Conservation (phyloP, 495 filamentous ascomycete species). For the Schizothecium vesticola region DNA sequence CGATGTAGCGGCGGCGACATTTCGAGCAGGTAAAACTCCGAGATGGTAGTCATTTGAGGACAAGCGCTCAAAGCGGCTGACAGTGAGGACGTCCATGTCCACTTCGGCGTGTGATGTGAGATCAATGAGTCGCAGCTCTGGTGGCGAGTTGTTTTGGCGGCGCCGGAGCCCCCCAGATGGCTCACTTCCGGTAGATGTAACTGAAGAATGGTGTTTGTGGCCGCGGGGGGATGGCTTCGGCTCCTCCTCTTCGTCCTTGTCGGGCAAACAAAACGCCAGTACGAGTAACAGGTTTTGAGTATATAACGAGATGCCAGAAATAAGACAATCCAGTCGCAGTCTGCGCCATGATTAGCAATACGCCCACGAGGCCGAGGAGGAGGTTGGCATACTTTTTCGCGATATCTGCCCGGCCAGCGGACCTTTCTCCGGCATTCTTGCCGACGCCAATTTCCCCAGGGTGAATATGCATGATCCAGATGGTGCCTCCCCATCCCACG, state of each 20-base stretch:
- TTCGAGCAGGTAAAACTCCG: constrained; percentile 70
- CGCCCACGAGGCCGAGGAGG: not conserved
- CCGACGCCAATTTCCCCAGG: constrained; percentile 63
- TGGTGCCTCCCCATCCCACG: constrained; percentile 90
- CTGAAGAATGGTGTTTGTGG: constrained; percentile 34
- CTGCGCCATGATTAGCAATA: constrained; percentile 43
- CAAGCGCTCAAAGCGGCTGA: constrained; percentile 78
- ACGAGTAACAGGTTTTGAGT: constrained; percentile 84
- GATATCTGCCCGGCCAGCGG: constrained; percentile 77
- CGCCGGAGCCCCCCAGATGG: constrained; percentile 57
- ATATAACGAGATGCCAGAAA: constrained; percentile 96
- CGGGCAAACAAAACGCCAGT: constrained; percentile 76
- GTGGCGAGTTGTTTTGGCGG: constrained; percentile 69
- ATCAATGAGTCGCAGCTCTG: constrained; percentile 87
- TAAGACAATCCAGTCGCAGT: constrained; percentile 90
- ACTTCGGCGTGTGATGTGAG: constrained; percentile 71
- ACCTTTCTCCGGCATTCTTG: constrained; percentile 64
- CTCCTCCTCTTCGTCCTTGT: constrained; percentile 52
- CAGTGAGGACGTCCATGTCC: constrained; percentile 70
- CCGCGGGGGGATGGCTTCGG: constrained; percentile 17
- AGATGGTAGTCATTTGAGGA: constrained; percentile 93
- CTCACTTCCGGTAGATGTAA: constrained; percentile 43
- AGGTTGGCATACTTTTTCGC: constrained; percentile 71
- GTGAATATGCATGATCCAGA: constrained; percentile 92
- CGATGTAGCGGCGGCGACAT: constrained; percentile 53